These are phyloP conservation scores for Epichloe scottii DNA, from an alignment of 2,329 filamentous ascomycete species.

Conservation along the genomic window DNA sequence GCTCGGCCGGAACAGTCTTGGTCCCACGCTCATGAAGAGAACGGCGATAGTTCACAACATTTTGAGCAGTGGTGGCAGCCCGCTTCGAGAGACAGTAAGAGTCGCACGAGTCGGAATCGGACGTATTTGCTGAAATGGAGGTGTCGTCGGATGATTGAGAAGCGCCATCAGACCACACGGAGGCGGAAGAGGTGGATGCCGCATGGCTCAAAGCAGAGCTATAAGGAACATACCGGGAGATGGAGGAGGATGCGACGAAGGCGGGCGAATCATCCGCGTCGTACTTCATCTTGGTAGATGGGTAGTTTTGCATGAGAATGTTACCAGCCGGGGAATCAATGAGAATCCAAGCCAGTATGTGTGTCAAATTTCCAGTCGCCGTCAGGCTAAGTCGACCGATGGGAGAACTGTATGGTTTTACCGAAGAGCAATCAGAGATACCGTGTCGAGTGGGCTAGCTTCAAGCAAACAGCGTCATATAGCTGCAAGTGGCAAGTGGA, in stretches of 20 bases:
- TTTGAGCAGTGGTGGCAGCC: conserved; percentile 11
- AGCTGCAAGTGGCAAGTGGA: conserved; percentile 21
- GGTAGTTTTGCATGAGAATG: conserved; percentile 14
- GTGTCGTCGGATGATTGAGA: conserved; percentile 60
- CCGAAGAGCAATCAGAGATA: conserved; percentile 18
- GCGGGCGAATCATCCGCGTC: conserved; percentile 39
- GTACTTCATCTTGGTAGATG: conserved; percentile 44
- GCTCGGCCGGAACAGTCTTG: conserved; percentile 42
- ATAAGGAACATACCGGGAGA: conserved; percentile 44
- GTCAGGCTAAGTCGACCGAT: conserved; percentile 38
- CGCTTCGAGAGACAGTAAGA: conserved; percentile 25
- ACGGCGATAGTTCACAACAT: conserved; percentile 13
- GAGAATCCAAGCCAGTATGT: conserved; percentile 18
- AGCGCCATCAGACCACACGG: conserved; percentile 63
- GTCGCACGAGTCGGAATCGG: conserved; percentile 38
- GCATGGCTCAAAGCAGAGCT: conserved; percentile 60
- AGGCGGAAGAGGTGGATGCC: conserved; percentile 63
- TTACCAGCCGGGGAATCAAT: conserved; percentile 14
- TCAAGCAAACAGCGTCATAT: conserved; percentile 25
- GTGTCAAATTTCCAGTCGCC: conserved; percentile 39
- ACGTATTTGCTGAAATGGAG: conserved; percentile 48
- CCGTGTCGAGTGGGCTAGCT: conserved; percentile 25
- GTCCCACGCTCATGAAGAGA: conserved; percentile 17
- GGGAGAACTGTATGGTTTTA: conserved; percentile 23
- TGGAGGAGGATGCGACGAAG: conserved; percentile 30